These are phyloP conservation scores for Aegilops bicornis DNA, from an alignment of 176 grass and related monocot species.

Conservation along the genomic window DNA sequence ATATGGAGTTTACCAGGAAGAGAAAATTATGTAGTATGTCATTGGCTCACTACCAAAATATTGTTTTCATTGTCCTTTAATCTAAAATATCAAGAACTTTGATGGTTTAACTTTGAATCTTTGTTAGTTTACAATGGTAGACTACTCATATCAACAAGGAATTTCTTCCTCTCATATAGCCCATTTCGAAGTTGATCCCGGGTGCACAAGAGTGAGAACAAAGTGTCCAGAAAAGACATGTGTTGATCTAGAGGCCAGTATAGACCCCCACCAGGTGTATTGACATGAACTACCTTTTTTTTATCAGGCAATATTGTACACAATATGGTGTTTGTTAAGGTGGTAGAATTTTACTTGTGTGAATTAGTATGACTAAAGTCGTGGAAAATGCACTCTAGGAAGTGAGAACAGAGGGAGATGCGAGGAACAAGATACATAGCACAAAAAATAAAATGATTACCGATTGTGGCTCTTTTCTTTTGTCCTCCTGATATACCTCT, in stretches of 20 bases:
- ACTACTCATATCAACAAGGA: no score
- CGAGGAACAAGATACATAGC: neutral
- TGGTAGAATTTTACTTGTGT: neutral
- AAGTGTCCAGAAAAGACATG: no score
- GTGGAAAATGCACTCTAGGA: neutral
- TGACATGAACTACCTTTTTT: no score
- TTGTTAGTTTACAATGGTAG: neutral
- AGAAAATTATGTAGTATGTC: neutral
- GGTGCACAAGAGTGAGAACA: no score
- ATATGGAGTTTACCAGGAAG: neutral
- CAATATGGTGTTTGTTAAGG: neutral
- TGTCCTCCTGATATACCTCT: conserved; percentile 57
- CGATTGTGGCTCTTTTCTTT: conserved; percentile 53
- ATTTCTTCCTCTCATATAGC: no score
- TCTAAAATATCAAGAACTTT: neutral
- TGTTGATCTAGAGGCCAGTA: no score
- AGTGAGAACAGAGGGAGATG: neutral
- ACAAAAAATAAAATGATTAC: conserved; percentile 6
- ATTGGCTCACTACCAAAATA: neutral
- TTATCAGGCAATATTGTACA: neutral
- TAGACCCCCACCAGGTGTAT: no score
- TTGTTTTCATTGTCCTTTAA: neutral
- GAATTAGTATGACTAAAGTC: neutral
- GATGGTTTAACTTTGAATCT: neutral
- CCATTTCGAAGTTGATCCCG: no score